These are phyloP conservation scores for Phlebiopsis flavidoalba DNA, from an alignment of 768 basidiomycete species.

Conservation along the genomic window DNA sequence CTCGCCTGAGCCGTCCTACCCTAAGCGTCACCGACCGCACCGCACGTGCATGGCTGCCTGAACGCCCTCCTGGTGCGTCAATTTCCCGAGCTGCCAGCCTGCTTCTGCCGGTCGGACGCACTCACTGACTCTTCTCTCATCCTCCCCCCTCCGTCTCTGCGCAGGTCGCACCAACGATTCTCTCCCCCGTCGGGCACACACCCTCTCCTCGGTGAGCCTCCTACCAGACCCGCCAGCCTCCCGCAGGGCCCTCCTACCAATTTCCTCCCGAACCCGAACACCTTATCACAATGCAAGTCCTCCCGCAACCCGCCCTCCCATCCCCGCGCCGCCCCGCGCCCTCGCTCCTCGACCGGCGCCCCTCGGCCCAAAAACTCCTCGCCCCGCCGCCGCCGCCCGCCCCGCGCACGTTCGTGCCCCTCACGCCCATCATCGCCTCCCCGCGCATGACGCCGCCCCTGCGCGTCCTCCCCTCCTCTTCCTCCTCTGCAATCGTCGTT, in stretches of 20 bases:
- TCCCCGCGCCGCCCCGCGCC: neutral
- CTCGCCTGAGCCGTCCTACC: too few relatives aligned
- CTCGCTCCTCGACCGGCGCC: neutral
- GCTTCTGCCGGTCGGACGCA: neutral
- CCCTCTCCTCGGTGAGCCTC: neutral
- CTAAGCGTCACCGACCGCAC: neutral
- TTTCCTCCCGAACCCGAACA: too few relatives aligned
- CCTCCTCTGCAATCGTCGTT: neutral
- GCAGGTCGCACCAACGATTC: neutral
- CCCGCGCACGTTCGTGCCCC: constrained; percentile 25
- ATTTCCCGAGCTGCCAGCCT: neutral
- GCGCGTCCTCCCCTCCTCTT: constrained; percentile 10
- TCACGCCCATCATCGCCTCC: constrained; percentile 56
- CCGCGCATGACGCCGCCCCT: constrained; percentile 49
- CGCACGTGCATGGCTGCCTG: constrained; percentile 11
- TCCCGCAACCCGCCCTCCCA: neutral
- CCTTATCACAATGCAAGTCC: too few relatives aligned
- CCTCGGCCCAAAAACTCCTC: neutral
- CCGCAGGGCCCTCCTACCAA: neutral
- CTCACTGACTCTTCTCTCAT: neutral
- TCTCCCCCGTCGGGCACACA: neutral
- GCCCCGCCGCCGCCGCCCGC: constrained; percentile 1
- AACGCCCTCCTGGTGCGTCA: constrained; percentile 3
- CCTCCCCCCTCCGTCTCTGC: neutral
- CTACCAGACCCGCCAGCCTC: neutral